Evolutionary conservation across 164 flowering plant genomes (phyloP), one percentile per base, ranked within the genome.

Genomic region (Protea cynaroides): DNA sequence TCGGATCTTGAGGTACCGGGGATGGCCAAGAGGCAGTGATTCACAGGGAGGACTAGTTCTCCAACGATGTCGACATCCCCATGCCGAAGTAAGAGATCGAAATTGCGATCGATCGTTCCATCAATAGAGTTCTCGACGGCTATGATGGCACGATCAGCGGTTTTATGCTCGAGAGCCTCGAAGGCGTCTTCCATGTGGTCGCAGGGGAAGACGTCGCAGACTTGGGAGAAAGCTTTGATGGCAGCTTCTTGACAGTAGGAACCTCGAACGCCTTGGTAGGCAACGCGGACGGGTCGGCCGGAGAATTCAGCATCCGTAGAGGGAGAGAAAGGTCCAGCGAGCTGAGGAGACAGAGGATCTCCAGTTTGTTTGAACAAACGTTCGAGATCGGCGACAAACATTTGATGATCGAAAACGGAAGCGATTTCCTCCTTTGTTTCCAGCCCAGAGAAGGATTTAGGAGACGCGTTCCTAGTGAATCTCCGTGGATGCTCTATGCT

Each of bases 231-330:
- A 8, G 77, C 71, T 22, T 70, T 74, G 24, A 64, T 17, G 22
- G 77, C 74, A 25, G 77, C 77, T 55, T 74, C 77, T 60, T 74
- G 77, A 53, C 77, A 74, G 36, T 74, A 74, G 9, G 77, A 74
- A 14, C 77, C 77, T 24, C 53, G 68, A 3, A 63, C 74, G 23
- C 77, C 77, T 36, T 74, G 77, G 54, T 74, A 74, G 21, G 74
- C 74, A 2, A 71, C 71, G 12, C 75, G 71, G 12, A 59, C 61
- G 2, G 75, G 75, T 22, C 64, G 58, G 53, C 65, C 49, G 14
- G 69, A 59, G 61, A 54, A 64, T 10, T 56, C 68, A 25, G 34
- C 4, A 1, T 17, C 34, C 0, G 58, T 59, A 14, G 69, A 44
- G 25, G 66, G 62, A 6, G 21, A 19, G 44, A 13, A 62, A 0